Conservation (phyloP, 2,329 filamentous ascomycete species). For the Scleromitrula shiraiana region DNA sequence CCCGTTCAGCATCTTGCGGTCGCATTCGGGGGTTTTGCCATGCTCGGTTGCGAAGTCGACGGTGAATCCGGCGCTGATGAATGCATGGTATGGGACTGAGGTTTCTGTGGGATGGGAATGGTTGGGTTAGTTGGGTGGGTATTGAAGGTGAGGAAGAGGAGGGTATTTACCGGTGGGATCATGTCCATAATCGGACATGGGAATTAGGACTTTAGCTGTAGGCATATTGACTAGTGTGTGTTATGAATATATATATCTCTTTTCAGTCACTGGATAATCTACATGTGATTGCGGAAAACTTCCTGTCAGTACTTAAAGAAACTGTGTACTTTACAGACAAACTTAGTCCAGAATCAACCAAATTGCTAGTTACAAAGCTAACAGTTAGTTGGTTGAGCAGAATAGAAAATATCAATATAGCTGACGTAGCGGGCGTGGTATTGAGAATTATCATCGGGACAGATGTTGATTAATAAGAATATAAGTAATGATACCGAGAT, state of each 20-base stretch:
- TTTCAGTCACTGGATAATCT: too few species aligned
- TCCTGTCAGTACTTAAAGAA: too few species aligned
- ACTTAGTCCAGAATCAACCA: too few species aligned
- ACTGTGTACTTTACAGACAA: too few species aligned
- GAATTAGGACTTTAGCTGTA: conserved; percentile 34
- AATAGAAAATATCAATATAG: too few species aligned
- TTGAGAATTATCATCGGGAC: too few species aligned
- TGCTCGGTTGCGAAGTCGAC: conserved; percentile 43
- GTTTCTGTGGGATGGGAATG: conserved; percentile 34
- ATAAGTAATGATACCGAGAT: too few species aligned
- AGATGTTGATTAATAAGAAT: too few species aligned
- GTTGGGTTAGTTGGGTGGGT: neutral
- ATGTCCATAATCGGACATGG: conserved; percentile 48
- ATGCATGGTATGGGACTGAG: conserved; percentile 40
- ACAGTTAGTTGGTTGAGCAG: too few species aligned
- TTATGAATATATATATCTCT: neutral
- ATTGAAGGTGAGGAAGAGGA: neutral
- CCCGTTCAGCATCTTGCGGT: conserved; percentile 41
- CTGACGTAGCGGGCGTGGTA: too few species aligned
- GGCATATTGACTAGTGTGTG: neutral
- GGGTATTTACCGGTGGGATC: conserved; percentile 41
- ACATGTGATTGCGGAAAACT: too few species aligned
- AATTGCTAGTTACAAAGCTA: too few species aligned
- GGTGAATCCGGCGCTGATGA: conserved; percentile 40
- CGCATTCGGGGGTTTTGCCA: conserved; percentile 40